Conservation (phyloP, 1,139 yeast species). For the Candida albicans region DNA sequence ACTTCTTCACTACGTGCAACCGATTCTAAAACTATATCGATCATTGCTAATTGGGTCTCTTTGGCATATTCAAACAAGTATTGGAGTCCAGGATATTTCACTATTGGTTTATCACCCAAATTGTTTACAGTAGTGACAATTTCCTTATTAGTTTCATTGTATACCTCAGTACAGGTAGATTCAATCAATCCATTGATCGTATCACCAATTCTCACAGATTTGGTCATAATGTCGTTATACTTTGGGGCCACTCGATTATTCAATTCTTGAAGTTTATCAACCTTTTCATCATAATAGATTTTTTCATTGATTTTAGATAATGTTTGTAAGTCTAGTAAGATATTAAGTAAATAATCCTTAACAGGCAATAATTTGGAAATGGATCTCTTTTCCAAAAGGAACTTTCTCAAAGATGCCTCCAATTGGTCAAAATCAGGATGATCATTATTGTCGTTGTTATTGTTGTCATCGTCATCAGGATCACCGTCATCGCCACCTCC, state of each 20-base stretch:
- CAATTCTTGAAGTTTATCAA: constrained; percentile 47
- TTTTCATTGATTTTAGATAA: constrained; percentile 63
- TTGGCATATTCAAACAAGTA: constrained; percentile 69
- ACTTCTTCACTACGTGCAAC: constrained; percentile 64
- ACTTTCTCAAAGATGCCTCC: constrained; percentile 82
- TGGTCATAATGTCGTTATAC: constrained; percentile 53
- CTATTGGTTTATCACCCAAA: constrained; percentile 57
- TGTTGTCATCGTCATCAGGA: constrained; percentile 30
- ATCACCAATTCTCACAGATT: constrained; percentile 57
- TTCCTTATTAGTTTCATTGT: constrained; percentile 57
- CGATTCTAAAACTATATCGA: constrained; percentile 61
- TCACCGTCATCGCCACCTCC: constrained; percentile 24
- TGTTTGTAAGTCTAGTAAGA: constrained; percentile 62
- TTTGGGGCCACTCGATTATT: constrained; percentile 58
- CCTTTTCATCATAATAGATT: constrained; percentile 51
- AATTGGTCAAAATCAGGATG: constrained; percentile 77
- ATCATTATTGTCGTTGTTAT: constrained; percentile 16
- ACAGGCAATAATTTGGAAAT: constrained; percentile 91
- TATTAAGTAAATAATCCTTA: constrained; percentile 72
- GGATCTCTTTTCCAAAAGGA: constrained; percentile 86
- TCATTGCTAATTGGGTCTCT: constrained; percentile 67
- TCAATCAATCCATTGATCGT: constrained; percentile 66
- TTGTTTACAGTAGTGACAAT: constrained; percentile 55
- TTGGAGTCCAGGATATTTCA: constrained; percentile 63
- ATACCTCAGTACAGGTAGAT: constrained; percentile 54